phyloP scores from a whole-genome alignment of 1,139 yeast species.

The Kodamaea sp. region DNA sequence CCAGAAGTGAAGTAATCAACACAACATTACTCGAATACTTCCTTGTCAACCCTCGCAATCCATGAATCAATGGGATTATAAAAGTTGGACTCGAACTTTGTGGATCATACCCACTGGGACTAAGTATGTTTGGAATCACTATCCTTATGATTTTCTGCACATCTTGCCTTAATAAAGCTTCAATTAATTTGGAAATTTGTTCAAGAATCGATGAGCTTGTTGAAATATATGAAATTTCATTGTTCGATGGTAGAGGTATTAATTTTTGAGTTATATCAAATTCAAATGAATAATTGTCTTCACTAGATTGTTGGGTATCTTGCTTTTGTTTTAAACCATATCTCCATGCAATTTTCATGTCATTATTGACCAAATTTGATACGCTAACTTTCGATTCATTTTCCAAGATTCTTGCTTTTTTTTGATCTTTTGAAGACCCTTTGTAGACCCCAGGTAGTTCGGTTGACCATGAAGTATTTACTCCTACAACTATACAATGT shows the following conservation, averaged over 20 bases:
- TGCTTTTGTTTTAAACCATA: slow-evolving; percentile 54
- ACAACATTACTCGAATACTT: slow-evolving; percentile 46
- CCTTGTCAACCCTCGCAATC: slow-evolving; percentile 54
- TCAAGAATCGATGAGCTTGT: slow-evolving; percentile 24
- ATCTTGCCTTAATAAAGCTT: slow-evolving; percentile 29
- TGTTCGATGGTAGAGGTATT: slow-evolving; percentile 60
- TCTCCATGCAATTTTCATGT: slow-evolving; percentile 85
- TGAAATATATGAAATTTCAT: slow-evolving; percentile 54
- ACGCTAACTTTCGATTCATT: slow-evolving; percentile 67
- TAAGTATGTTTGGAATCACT: slow-evolving; percentile 70
- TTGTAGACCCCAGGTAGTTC: slow-evolving; percentile 79
- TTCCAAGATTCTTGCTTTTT: slow-evolving; percentile 53
- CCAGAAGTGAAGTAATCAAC: slow-evolving; percentile 51
- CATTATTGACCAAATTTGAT: slow-evolving; percentile 53
- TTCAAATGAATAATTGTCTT: slow-evolving; percentile 57
- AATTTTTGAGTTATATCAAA: slow-evolving; percentile 73
- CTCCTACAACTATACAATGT: slow-evolving; percentile 68
- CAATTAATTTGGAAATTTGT: slow-evolving; percentile 42
- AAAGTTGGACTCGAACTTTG: slow-evolving; percentile 43
- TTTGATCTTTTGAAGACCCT: slow-evolving; percentile 65
- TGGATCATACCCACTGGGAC: slow-evolving; percentile 74
- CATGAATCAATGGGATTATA: slow-evolving; percentile 60
- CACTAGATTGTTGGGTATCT: slow-evolving; percentile 12
- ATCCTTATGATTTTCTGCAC: slow-evolving; percentile 54
- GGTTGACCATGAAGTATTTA: slow-evolving; percentile 57